Conservation (phyloP, 2,329 filamentous ascomycete species). For the Colletotrichum navitas region DNA sequence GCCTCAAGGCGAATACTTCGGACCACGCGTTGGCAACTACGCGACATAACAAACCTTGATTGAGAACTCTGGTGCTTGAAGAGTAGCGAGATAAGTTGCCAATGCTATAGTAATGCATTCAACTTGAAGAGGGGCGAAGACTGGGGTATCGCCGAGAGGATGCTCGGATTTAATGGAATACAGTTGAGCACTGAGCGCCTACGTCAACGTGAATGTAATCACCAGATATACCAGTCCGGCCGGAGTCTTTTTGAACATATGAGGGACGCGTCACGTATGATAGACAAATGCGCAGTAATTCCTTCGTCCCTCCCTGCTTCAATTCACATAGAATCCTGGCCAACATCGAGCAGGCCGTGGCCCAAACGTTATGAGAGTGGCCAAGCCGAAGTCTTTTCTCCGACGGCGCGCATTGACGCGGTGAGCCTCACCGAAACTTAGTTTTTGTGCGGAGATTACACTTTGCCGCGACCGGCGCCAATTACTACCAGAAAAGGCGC, state of each 20-base stretch:
- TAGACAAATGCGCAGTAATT: not conserved
- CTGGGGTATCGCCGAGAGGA: not conserved
- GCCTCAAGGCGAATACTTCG: constrained; percentile 30
- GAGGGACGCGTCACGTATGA: not conserved
- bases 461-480: not conserved
- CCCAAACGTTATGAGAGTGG: not conserved
- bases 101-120: no score
- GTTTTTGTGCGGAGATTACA: constrained; percentile 1
- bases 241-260: not conserved
- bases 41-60: not conserved
- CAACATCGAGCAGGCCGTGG: not conserved
- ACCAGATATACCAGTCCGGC: not conserved
- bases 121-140: not conserved
- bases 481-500: not conserved
- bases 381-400: not conserved
- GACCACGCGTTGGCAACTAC: constrained; percentile 26
- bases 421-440: constrained; percentile 8
- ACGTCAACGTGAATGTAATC: not conserved
- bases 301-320: not conserved
- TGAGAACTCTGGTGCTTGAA: not conserved
- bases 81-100: no score
- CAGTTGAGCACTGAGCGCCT: not conserved
- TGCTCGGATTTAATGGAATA: not conserved
- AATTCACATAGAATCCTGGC: no score
- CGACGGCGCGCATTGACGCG: constrained; percentile 1